Base-by-base conservation (phyloP, 768 basidiomycete species). In the Amyloporia xantha region DNA sequence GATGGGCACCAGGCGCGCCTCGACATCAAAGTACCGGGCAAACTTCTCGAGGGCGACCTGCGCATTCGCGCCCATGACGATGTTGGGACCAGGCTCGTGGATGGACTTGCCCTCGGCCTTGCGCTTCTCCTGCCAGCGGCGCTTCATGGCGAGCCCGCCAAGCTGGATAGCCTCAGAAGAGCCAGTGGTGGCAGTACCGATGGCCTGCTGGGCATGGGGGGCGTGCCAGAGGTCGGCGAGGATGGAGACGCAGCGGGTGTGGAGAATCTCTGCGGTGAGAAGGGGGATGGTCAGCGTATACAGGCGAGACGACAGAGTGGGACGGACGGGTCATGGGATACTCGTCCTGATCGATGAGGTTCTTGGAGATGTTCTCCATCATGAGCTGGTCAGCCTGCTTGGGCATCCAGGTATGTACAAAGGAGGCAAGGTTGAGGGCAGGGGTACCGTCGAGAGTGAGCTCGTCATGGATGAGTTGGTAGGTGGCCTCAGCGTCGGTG, bases 41-140 rank as follows among this genome's bases (percentile, higher is more conserved):
- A 82, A 84, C 63, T 83, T 84, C 64, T 84, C 82, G 28, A 84
- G 70, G 2, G 81, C 79, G 41, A 84, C 82, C 53, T 85, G 82
- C 2, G 82, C 82, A 55, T 84, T 82, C 35, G 82, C 77, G 23
- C 80, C 79, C 74, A 81, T 80, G 52, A 81, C 62, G 51, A 81
- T 77, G 61, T 80, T 79, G 3, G 82, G 81, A 10, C 82, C 81
- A 4, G 82, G 81, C 47, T 82, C 76, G 54, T 82, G 74, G 44
- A 81, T 79, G 40, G 75, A 75, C 57, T 84, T 84, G 13, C 84
- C 84, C 0, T 70, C 73, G 2, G 74, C 75, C 63, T 81, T 83
- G 66, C 80, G 77, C 61, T 72, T 76, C 54, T 73, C 78, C 59
- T 86, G 84, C 83, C 83, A 86, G 48, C 74, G 62, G 56, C 79